phyloP scores from a whole-genome alignment of 176 grass and related monocot species.

The Tuctoria greenei region DNA sequence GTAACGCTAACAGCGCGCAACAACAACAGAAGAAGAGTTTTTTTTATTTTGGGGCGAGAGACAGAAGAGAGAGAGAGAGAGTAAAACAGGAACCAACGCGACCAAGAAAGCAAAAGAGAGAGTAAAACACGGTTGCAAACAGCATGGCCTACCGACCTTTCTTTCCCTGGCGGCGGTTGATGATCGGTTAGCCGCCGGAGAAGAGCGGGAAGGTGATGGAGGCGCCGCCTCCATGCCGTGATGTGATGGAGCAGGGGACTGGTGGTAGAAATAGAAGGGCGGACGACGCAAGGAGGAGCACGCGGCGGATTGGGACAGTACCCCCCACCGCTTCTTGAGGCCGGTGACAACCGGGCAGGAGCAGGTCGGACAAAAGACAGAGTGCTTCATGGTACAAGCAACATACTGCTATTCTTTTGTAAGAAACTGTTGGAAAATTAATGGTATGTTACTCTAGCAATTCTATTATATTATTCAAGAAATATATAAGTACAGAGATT shows the following conservation, averaged over 20 bases:
- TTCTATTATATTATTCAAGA: no score
- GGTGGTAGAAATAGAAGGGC: conserved; percentile 27
- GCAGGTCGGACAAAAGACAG: not conserved
- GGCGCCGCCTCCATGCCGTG: not conserved
- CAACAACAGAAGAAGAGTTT: not conserved
- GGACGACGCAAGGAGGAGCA: not conserved
- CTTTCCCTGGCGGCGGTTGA: not conserved
- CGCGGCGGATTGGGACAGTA: conserved; percentile 39
- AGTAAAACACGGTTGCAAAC: not conserved
- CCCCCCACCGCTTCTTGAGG: conserved; percentile 14
- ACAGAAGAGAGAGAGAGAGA: no score
- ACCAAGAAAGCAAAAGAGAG: not conserved
- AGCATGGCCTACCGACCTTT: not conserved
- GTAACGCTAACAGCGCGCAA: not conserved
- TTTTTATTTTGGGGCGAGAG: not conserved
- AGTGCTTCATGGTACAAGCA: not conserved
- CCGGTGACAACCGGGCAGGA: not conserved
- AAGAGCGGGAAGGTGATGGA: not conserved
- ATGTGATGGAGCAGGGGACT: not conserved
- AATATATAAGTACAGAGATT: no score
- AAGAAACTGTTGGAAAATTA: no score
- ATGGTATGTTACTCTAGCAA: no score
- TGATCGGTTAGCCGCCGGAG: not conserved
- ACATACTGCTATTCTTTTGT: not conserved
- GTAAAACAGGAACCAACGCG: no score